These are phyloP conservation scores for Haplographium delicatum DNA, from an alignment of 495 filamentous ascomycete species.

Conservation along the genomic window DNA sequence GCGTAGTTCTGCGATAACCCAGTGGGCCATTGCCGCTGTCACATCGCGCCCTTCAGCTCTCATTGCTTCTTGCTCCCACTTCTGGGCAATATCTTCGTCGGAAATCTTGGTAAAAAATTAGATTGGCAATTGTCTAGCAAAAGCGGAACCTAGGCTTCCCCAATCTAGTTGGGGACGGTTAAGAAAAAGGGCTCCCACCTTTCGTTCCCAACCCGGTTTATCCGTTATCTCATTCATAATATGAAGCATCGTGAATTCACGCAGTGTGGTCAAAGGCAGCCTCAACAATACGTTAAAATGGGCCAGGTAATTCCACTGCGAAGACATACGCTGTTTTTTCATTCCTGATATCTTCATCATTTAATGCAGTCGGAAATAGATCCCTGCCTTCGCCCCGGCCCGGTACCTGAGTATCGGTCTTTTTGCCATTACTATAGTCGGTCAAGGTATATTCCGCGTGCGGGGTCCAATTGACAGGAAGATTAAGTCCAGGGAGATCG, in stretches of 20 bases:
- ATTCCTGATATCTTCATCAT: background rate
- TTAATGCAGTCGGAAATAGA: constrained; percentile 10
- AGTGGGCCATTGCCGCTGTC: constrained; percentile 22
- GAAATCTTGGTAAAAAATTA: constrained; percentile 39
- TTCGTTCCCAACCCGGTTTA: constrained; percentile 15
- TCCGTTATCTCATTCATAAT: constrained; percentile 19
- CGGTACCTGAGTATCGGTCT: background rate
- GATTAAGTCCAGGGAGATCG: constrained; percentile 14
- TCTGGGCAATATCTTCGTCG: constrained; percentile 35
- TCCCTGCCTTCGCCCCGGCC: background rate
- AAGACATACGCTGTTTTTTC: background rate
- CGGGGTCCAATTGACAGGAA: constrained; percentile 14
- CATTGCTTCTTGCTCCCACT: constrained; percentile 34
- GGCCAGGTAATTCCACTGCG: background rate
- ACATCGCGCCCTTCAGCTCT: constrained; percentile 25
- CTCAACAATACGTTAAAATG: background rate
- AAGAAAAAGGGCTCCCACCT: constrained; percentile 5
- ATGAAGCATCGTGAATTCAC: constrained; percentile 19
- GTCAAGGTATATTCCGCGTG: background rate
- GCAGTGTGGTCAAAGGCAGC: constrained; percentile 6
- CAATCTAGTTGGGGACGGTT: too few relatives aligned
- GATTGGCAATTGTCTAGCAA: too few relatives aligned
- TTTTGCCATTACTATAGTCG: background rate
- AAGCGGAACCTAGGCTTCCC: too few relatives aligned
- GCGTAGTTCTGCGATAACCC: constrained; percentile 24